Percentiles rank a stretch among this genome's conserved stretches.
phyloP scores from a whole-genome alignment of 441 rosid genomes.

The Aquilaria agallochum region DNA sequence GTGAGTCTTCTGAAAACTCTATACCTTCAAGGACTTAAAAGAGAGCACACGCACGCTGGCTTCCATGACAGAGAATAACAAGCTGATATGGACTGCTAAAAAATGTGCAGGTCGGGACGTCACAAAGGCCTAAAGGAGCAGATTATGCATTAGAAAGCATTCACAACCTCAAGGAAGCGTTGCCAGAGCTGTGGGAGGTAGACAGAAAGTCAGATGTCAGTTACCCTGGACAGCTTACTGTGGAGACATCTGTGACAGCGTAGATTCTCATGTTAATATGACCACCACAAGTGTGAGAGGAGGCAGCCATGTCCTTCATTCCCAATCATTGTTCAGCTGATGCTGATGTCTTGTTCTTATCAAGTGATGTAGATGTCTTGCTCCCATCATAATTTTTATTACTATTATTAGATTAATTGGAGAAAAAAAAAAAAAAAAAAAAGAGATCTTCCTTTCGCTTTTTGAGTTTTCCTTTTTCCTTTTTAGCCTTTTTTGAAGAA shows the following conservation, averaged over 20 bases:
- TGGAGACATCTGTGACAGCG: slow-evolving; percentile 86
- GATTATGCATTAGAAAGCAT: slow-evolving; percentile 90
- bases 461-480: too few relatives aligned
- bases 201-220: slow-evolving; percentile 55
- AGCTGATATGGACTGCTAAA: background rate
- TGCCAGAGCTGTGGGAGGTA: slow-evolving; percentile 80
- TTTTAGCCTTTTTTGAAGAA: too few relatives aligned
- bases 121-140: slow-evolving; percentile 80
- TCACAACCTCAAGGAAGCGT: slow-evolving; percentile 84
- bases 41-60: background rate
- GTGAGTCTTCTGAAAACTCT: slow-evolving; percentile 31
- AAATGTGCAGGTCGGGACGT: slow-evolving; percentile 59
- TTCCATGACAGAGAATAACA: background rate
- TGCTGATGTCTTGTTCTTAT: slow-evolving; percentile 29
- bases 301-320: slow-evolving; percentile 20
- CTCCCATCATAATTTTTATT: too few relatives aligned
- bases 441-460: too few relatives aligned
- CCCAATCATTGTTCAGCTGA: slow-evolving; percentile 25
- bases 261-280: slow-evolving; percentile 26
- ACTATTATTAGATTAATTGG: too few relatives aligned
- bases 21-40: background rate
- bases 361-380: background rate
- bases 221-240: slow-evolving; percentile 53
- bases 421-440: too few relatives aligned
- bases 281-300: background rate